Conservation (phyloP, 352 stramenopile species). For the Bremia lactucae region DNA sequence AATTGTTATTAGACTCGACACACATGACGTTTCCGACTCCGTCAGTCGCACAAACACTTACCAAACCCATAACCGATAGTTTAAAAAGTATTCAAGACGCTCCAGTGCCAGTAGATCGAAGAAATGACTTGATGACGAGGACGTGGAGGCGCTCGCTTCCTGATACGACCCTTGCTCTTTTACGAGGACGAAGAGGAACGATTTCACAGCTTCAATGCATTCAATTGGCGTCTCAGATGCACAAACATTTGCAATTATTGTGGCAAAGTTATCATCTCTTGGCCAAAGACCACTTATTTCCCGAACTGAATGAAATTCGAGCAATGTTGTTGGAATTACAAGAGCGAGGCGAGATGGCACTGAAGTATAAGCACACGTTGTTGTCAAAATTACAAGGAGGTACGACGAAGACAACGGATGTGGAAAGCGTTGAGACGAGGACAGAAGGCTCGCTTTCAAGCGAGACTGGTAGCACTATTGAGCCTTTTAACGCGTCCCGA, state of each 20-base stretch:
- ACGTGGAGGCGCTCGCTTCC: conserved; percentile 2
- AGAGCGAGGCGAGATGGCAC: conserved; percentile 43
- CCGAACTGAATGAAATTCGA: conserved; percentile 23
- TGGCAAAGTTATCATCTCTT: conserved; percentile 63
- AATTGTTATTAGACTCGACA: conserved; percentile 75
- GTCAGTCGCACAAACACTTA: background rate
- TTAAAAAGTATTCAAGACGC: background rate
- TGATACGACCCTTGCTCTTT: conserved; percentile 2
- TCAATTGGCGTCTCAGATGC: conserved; percentile 78
- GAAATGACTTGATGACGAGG: background rate
- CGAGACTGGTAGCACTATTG: conserved; percentile 1
- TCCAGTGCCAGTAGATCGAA: too few species aligned
- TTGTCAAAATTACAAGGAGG: conserved; percentile 47
- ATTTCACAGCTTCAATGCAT: conserved; percentile 65
- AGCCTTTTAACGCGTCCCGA: conserved; percentile 27
- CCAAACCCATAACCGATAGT: conserved; percentile 1
- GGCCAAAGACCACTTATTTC: conserved; percentile 5
- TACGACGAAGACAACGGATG: conserved; percentile 3
- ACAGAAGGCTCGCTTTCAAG: too few species aligned
- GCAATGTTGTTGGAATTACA: conserved; percentile 64
- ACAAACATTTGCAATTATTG: conserved; percentile 79
- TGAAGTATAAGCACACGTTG: conserved; percentile 51
- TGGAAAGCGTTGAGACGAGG: background rate
- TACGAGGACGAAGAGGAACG: conserved; percentile 14
- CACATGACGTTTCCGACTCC: conserved; percentile 37